Evolutionary conservation across 2,329 filamentous ascomycete genomes (phyloP).

Genomic region (Colletotrichum caudatum): DNA sequence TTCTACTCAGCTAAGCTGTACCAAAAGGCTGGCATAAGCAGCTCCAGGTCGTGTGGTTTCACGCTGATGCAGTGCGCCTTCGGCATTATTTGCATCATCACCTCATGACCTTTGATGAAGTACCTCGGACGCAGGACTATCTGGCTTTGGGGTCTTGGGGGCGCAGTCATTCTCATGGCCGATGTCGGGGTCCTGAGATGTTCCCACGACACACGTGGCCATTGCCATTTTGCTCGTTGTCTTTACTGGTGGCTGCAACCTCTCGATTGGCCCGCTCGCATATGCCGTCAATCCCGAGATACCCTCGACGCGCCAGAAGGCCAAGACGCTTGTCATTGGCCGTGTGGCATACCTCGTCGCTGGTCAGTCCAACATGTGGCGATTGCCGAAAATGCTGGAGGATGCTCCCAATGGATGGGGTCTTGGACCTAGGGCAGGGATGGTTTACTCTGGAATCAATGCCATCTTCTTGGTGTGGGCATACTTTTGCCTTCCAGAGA

Average conservation of each 20-base stretch:
- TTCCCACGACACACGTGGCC: slow-evolving; percentile 42
- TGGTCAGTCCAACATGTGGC: slow-evolving; percentile 43
- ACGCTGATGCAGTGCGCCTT: slow-evolving; percentile 56
- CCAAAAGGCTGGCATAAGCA: slow-evolving; percentile 60
- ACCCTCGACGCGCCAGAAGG: slow-evolving; percentile 44
- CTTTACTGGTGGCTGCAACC: slow-evolving; percentile 56
- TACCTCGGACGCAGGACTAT: slow-evolving; percentile 56
- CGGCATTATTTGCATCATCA: slow-evolving; percentile 58
- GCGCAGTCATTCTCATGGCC: slow-evolving; percentile 52
- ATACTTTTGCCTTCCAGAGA: slow-evolving; percentile 45
- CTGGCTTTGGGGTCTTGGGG: slow-evolving; percentile 55
- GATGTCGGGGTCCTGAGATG: slow-evolving; percentile 51
- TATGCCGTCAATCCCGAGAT: slow-evolving; percentile 60
- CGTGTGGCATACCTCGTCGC: slow-evolving; percentile 40
- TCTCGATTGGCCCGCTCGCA: slow-evolving; percentile 54
- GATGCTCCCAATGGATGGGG: slow-evolving; percentile 41
- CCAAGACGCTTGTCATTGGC: slow-evolving; percentile 44
- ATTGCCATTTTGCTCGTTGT: slow-evolving; percentile 54
- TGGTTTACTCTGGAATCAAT: slow-evolving; percentile 43
- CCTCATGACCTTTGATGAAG: slow-evolving; percentile 57
- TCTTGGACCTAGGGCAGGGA: slow-evolving; percentile 41
- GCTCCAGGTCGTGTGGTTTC: slow-evolving; percentile 58
- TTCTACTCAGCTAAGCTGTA: slow-evolving; percentile 65
- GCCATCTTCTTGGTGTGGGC: slow-evolving; percentile 42
- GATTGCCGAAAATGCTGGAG: slow-evolving; percentile 44